These are phyloP conservation scores for Fusarium proliferatum DNA, from an alignment of 2,329 filamentous ascomycete species.

Conservation along the genomic window DNA sequence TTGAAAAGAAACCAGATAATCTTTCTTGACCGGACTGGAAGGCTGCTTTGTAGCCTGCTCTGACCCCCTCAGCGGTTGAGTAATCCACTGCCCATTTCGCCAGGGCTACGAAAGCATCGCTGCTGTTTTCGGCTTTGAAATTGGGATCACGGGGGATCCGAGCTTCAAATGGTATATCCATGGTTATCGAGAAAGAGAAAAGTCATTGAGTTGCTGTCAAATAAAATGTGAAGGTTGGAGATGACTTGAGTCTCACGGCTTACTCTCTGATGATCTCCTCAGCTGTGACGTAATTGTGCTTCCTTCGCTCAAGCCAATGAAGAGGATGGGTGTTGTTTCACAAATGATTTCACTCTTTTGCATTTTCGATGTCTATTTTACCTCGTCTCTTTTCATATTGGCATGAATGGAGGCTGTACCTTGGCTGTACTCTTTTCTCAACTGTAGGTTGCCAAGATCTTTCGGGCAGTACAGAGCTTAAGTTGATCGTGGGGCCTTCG, in stretches of 20 bases:
- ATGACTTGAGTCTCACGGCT: neutral
- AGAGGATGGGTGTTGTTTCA: neutral
- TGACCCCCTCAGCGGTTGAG: conserved; percentile 16
- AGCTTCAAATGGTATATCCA: conserved; percentile 21
- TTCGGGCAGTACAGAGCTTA: neutral
- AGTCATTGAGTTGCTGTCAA: neutral
- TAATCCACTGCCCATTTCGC: conserved; percentile 5
- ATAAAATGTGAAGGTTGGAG: neutral
- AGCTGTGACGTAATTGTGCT: conserved; percentile 5
- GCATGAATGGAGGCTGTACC: neutral
- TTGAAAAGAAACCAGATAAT: neutral
- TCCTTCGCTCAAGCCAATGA: neutral
- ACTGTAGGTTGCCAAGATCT: neutral
- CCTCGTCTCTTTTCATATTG: neutral
- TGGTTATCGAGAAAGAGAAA: accelerated
- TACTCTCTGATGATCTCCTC: neutral
- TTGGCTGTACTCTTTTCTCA: accelerated
- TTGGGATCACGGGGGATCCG: conserved; percentile 9
- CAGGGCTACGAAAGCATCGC: neutral
- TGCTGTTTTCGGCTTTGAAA: neutral
- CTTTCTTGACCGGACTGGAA: conserved; percentile 2
- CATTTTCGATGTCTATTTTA: accelerated
- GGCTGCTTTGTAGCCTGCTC: conserved; percentile 3
- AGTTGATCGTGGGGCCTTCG: too few species aligned
- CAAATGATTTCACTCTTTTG: neutral